Percentiles rank a stretch among this genome's conserved stretches.
Evolutionary conservation across 495 filamentous ascomycete genomes (phyloP).

Genomic region (Acidomyces sp.): DNA sequence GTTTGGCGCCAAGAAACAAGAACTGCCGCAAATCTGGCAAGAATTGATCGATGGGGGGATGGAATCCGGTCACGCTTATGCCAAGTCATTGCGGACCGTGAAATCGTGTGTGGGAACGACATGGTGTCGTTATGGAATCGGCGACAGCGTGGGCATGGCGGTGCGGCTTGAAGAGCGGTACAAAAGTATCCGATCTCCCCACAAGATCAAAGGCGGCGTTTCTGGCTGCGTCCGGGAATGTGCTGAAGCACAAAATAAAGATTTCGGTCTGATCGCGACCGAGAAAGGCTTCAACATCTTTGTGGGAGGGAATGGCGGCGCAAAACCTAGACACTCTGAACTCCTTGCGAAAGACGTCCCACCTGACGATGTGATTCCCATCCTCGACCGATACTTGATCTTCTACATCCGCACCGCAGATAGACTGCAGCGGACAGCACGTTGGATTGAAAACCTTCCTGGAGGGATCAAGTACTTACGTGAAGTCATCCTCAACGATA

Average conservation of each 20-base stretch:
- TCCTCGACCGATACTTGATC: slow-evolving; percentile 83
- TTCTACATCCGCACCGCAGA: slow-evolving; percentile 97
- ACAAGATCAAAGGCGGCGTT: slow-evolving; percentile 91
- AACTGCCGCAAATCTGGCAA: slow-evolving; percentile 81
- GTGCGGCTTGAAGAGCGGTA: slow-evolving; percentile 86
- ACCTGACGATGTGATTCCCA: slow-evolving; percentile 69
- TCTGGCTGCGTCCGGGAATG: slow-evolving; percentile 89
- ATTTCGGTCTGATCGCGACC: slow-evolving; percentile 89
- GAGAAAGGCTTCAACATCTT: slow-evolving; percentile 95
- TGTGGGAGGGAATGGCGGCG: slow-evolving; percentile 85
- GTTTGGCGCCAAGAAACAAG: slow-evolving; percentile 62
- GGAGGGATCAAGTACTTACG: slow-evolving; percentile 77
- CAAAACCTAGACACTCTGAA: slow-evolving; percentile 72
- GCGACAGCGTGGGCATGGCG: slow-evolving; percentile 95
- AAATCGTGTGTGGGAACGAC: slow-evolving; percentile 93
- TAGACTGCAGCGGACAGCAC: slow-evolving; percentile 83
- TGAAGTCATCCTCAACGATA: slow-evolving; percentile 77
- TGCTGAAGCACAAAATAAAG: slow-evolving; percentile 91
- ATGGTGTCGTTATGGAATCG: slow-evolving; percentile 89
- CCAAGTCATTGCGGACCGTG: slow-evolving; percentile 80
- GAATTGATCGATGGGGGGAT: slow-evolving; percentile 77
- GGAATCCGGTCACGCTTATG: slow-evolving; percentile 92
- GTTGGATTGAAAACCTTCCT: slow-evolving; percentile 81
- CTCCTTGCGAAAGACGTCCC: slow-evolving; percentile 87
- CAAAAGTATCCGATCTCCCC: slow-evolving; percentile 79